These are phyloP conservation scores for Magnaporthiopsis rhizophila DNA, from an alignment of 2,329 filamentous ascomycete genomes.

Conservation along the genomic window DNA sequence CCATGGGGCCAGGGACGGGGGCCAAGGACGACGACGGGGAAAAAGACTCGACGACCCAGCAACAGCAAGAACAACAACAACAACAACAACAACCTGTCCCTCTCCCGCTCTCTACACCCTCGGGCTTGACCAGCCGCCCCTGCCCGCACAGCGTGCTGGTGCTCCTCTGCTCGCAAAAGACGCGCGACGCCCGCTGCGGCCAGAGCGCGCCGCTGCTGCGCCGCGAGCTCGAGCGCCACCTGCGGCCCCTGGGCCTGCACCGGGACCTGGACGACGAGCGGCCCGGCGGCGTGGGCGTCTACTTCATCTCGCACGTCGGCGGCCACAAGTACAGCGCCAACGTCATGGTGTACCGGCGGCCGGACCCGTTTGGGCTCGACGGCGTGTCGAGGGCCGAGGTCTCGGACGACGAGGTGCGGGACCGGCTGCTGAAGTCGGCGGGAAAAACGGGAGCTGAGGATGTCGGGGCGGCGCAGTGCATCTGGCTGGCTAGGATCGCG, in stretches of 20 bases:
- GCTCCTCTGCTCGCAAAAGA: constrained; percentile 87
- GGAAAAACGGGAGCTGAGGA: constrained; percentile 27
- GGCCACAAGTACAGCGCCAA: constrained; percentile 97
- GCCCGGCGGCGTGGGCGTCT: constrained; percentile 87
- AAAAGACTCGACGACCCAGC: too few species aligned
- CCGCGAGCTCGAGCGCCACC: constrained; percentile 80
- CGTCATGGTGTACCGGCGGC: constrained; percentile 77
- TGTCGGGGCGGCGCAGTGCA: constrained; percentile 72
- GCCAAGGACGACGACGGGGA: too few species aligned
- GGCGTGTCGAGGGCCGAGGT: constrained; percentile 27
- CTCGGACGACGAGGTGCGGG: constrained; percentile 28
- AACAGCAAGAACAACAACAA: too few species aligned
- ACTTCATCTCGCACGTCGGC: constrained; percentile 93
- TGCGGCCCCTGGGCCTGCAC: constrained; percentile 75
- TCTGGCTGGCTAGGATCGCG: constrained; percentile 79
- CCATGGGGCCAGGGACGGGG: constrained; percentile 30
- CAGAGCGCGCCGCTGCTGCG: constrained; percentile 87
- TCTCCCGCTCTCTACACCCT: constrained; percentile 18
- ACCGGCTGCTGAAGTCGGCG: constrained; percentile 22
- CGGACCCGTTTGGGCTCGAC: constrained; percentile 48
- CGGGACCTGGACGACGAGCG: constrained; percentile 82
- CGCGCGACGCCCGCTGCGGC: constrained; percentile 89
- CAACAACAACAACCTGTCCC: constrained; percentile 6
- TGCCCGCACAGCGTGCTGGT: constrained; percentile 82
- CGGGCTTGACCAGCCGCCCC: constrained; percentile 39